Evolutionary conservation across 257 asterid genomes (phyloP).

Genomic region (Solanum virginianum): DNA sequence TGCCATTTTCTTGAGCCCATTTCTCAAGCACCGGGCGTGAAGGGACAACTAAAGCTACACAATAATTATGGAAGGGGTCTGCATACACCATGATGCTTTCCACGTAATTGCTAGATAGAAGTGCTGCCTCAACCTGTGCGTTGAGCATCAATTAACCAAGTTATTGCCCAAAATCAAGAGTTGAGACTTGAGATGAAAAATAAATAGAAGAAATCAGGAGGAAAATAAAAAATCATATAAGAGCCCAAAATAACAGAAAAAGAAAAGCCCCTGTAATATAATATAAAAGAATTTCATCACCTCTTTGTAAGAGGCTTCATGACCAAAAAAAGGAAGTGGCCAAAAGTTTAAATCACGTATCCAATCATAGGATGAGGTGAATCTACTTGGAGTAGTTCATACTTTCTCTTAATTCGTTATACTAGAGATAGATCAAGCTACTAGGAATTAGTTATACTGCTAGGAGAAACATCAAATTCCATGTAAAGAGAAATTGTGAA

Average conservation of each 20-base stretch:
- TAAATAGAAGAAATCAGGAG: neutral
- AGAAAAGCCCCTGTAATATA: neutral
- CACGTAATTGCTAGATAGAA: constrained; percentile 40
- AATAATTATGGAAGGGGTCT: constrained; percentile 73
- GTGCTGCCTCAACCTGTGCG: constrained; percentile 80
- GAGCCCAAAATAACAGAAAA: neutral
- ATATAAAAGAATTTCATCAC: neutral
- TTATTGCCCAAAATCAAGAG: neutral
- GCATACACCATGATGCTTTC: constrained; percentile 66
- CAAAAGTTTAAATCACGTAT: neutral
- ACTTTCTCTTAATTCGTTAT: neutral
- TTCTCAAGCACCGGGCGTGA: constrained; percentile 51
- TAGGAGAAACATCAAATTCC: neutral
- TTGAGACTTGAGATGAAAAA: neutral
- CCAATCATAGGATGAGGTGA: neutral
- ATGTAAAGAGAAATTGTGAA: neutral
- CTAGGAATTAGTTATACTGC: neutral
- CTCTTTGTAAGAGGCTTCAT: neutral
- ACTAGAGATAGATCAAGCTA: neutral
- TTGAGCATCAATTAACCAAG: neutral
- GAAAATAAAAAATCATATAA: neutral
- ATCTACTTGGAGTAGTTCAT: neutral
- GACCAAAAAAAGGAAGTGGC: neutral
- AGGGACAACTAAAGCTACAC: constrained; percentile 79
- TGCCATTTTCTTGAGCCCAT: constrained; percentile 74